Evolutionary conservation across 495 filamentous ascomycete genomes (phyloP).

Genomic region (Penicillium herquei): DNA sequence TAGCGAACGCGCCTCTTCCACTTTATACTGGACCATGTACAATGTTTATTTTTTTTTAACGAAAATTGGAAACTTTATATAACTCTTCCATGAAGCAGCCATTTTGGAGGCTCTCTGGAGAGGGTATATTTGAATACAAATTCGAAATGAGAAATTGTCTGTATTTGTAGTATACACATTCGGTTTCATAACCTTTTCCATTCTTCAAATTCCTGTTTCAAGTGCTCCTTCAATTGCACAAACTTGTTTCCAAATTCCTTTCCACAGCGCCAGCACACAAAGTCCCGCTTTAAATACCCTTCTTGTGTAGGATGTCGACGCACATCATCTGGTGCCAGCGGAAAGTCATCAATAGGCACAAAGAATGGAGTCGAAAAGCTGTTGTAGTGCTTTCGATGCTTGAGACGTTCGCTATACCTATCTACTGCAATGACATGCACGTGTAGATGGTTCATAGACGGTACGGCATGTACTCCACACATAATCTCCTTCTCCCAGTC

Average conservation of each 20-base stretch:
- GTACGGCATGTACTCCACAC: slow-evolving; percentile 78
- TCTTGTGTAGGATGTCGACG: slow-evolving; percentile 53
- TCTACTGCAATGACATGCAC: slow-evolving; percentile 83
- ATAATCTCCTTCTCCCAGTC: slow-evolving; percentile 78
- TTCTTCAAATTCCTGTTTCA: slow-evolving; percentile 73
- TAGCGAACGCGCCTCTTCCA: slow-evolving; percentile 7
- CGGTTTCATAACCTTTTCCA: slow-evolving; percentile 68
- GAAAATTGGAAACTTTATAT: slow-evolving; percentile 4
- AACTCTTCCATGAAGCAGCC: slow-evolving; percentile 2
- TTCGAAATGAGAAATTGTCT: slow-evolving; percentile 10
- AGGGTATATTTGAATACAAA: slow-evolving; percentile 7
- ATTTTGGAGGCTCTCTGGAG: slow-evolving; percentile 4
- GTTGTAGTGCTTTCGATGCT: slow-evolving; percentile 87
- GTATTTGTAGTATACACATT: background rate
- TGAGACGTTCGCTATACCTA: slow-evolving; percentile 64
- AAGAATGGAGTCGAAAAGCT: slow-evolving; percentile 90
- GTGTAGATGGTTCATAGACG: slow-evolving; percentile 92
- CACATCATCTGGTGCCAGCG: slow-evolving; percentile 60
- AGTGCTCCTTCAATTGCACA: slow-evolving; percentile 71
- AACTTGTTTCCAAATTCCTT: slow-evolving; percentile 71
- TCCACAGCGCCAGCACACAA: slow-evolving; percentile 86
- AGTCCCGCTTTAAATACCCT: slow-evolving; percentile 58
- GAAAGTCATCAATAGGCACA: slow-evolving; percentile 76
- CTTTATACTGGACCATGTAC: slow-evolving; percentile 32
- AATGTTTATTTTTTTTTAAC: slow-evolving; percentile 14